Percentiles rank a stretch among this genome's conserved stretches.
phyloP scores from a whole-genome alignment of 2,329 filamentous ascomycete genomes.

The Alternaria burnsii region DNA sequence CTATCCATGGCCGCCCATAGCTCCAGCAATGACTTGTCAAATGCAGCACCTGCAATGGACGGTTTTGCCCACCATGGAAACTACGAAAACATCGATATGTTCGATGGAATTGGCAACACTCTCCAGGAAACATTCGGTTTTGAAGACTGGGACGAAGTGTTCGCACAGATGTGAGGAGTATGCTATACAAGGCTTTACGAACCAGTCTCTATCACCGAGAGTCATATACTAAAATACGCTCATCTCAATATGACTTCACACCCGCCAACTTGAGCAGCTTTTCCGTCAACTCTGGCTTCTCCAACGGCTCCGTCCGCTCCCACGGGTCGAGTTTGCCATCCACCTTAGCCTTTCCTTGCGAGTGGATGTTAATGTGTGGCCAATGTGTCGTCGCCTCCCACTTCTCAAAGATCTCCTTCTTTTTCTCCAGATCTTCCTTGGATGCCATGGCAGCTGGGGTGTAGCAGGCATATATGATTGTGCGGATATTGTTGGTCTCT shows the following conservation, averaged over 20 bases:
- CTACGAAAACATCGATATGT: slow-evolving; percentile 3
- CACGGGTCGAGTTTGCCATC: slow-evolving; percentile 22
- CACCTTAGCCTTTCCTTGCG: slow-evolving; percentile 17
- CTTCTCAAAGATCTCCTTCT: slow-evolving; percentile 19
- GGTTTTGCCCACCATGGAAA: slow-evolving; percentile 2
- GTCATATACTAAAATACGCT: not conserved
- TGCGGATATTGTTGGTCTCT: slow-evolving; percentile 20
- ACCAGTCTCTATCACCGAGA: not conserved
- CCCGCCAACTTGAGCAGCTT: slow-evolving; percentile 27
- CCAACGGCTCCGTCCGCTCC: slow-evolving; percentile 26
- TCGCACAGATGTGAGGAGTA: slow-evolving; percentile 8
- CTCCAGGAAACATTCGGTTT: slow-evolving; percentile 3
- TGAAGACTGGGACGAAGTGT: slow-evolving; percentile 12
- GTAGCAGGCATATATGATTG: slow-evolving; percentile 29
- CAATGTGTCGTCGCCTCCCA: slow-evolving; percentile 29
- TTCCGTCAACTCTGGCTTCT: slow-evolving; percentile 29
- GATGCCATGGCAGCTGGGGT: slow-evolving; percentile 23
- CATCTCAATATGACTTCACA: slow-evolving; percentile 18
- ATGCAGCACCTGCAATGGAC: not conserved
- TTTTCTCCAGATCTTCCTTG: slow-evolving; percentile 23
- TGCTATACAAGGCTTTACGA: not conserved
- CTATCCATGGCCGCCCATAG: slow-evolving; percentile 7
- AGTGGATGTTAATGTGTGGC: slow-evolving; percentile 30
- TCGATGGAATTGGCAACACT: slow-evolving; percentile 2
- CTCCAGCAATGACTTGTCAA: not conserved